Evolutionary conservation across 805 yeast species (phyloP), one percentile per base, ranked within the genome.

Genomic region (Sugiyamaella floridensis): DNA sequence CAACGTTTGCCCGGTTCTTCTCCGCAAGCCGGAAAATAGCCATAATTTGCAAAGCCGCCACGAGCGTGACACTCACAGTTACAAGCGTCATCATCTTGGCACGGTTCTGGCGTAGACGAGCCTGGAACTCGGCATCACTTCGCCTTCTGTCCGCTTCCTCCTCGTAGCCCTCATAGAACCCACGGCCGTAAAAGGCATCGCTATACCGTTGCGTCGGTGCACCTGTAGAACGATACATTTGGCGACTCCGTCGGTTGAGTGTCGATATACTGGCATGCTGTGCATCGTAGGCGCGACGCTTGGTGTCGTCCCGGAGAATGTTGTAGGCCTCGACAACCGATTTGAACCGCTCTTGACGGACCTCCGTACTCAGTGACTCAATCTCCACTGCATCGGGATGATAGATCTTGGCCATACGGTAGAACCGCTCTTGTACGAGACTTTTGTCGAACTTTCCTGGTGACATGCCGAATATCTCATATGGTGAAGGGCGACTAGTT

Each of bases 351-450:
- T 80, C 69, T 55, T 72, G 56, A 43, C 56, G 68, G 18, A 71
- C 61, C n/a, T 70, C 74, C 59, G 63, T 48, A 55, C 60, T 52
- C 63, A 71, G 51, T 67, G 72, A 34, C 72, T 62, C 16, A 49
- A 44, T 19, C 71, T 34, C 45, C 14, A 56, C 59, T 2, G 65
- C 51, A 63, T 89, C 97, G 0, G 97, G 97, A 64, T 89, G 97
- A 60, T 89, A 89, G 9, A 82, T 63, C 65, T 85, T 86, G 10
- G 89, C 89, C 46, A 80, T 70, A 50, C 77, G 73, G 58, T 77
- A 79, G 61, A 83, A 85, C 45, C 76, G 75, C 22, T 68, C 57
- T 55, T 79, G 79, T 48, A 83, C 67, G 29, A 65, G 56, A 10
- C 60, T 66, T 48, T 65, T 65, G 51, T 76, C 75, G 43, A 76